phyloP scores from a whole-genome alignment of 345 rosid genomes.

The Pugionium cornutum region DNA sequence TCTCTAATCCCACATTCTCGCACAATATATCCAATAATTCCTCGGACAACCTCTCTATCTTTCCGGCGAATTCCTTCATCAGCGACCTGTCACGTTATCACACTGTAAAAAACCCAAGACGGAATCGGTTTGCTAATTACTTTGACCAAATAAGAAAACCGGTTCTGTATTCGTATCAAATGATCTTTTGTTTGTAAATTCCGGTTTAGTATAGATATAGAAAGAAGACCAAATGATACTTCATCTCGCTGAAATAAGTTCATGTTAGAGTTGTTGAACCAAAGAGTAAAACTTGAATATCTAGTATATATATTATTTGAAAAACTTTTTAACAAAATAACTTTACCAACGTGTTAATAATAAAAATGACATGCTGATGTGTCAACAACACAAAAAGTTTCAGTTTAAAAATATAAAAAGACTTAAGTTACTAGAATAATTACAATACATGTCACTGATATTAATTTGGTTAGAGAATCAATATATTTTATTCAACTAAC shows the following conservation, averaged over 20 bases:
- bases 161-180: neutral
- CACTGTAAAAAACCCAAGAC: neutral
- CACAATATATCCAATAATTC: conserved; percentile 71
- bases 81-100: conserved; percentile 44
- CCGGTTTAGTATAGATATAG: neutral
- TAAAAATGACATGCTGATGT: no score
- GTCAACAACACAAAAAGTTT: no score
- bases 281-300: neutral
- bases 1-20: conserved; percentile 81
- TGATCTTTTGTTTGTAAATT: no score
- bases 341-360: no score
- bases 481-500: no score
- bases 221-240: neutral
- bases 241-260: neutral
- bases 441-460: no score
- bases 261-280: neutral
- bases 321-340: no score
- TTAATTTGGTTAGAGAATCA: no score
- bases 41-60: conserved; percentile 83
- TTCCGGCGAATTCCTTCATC: conserved; percentile 73
- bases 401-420: no score
- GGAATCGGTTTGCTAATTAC: neutral
- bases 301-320: no score
- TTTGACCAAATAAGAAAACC: neutral
- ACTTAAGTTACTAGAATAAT: no score